These are phyloP conservation scores for Ceriops tagal DNA, from an alignment of 345 rosid species.

Conservation along the genomic window DNA sequence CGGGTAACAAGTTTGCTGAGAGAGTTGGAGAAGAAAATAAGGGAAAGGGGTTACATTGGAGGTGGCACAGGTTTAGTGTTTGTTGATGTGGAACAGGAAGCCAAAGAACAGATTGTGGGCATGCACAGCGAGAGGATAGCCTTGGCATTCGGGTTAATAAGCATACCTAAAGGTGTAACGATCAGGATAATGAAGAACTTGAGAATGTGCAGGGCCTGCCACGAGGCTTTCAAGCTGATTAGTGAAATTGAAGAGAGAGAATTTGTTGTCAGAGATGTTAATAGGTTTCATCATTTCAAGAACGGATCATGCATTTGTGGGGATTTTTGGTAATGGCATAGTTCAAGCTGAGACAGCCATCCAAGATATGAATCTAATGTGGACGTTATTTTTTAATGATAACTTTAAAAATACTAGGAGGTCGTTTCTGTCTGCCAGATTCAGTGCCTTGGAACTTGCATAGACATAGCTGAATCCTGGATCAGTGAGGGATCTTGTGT, in stretches of 20 bases:
- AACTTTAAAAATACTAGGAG: no score
- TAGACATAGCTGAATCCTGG: no score
- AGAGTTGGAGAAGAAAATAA: slow-evolving; percentile 55
- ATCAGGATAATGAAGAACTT: slow-evolving; percentile 62
- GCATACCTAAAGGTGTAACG: slow-evolving; percentile 39
- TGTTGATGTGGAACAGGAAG: slow-evolving; percentile 65
- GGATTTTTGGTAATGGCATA: slow-evolving; percentile 53
- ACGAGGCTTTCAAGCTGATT: slow-evolving; percentile 61
- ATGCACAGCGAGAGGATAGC: slow-evolving; percentile 79
- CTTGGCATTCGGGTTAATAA: slow-evolving; percentile 53
- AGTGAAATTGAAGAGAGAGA: slow-evolving; percentile 58
- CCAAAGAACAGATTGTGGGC: slow-evolving; percentile 45
- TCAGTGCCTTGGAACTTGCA: no score
- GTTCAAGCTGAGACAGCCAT: no score
- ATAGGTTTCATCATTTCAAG: slow-evolving; percentile 67
- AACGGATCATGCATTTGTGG: slow-evolving; percentile 54
- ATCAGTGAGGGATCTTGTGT: no score
- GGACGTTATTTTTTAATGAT: no score
- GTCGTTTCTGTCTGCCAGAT: no score
- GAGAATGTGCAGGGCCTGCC: slow-evolving; percentile 75
- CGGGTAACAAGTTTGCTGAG: slow-evolving; percentile 45
- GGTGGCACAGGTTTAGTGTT: slow-evolving; percentile 42
- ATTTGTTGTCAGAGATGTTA: slow-evolving; percentile 64
- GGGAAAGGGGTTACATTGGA: slow-evolving; percentile 47
- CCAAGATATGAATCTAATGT: no score